phyloP scores from a whole-genome alignment of 371 early-diverging fungal species.

The Mucor irregularis region DNA sequence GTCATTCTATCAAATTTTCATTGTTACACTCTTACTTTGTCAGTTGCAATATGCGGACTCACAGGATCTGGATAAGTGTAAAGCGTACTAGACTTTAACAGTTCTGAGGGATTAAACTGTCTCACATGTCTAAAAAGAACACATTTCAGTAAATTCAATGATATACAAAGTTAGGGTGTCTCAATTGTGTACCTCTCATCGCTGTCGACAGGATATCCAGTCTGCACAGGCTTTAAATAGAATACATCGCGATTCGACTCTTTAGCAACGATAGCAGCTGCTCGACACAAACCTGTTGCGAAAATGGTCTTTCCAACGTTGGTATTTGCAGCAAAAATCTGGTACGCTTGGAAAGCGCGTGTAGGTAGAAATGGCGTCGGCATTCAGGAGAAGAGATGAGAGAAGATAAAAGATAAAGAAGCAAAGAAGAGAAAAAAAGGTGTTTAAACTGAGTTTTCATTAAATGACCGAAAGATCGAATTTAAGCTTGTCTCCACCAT shows the following conservation, averaged over 20 bases:
- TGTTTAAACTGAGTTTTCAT: slow-evolving; percentile 4
- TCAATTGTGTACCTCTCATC: slow-evolving; percentile 64
- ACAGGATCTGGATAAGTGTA: slow-evolving; percentile 77
- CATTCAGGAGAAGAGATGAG: no score
- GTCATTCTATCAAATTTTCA: not conserved
- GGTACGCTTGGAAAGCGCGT: slow-evolving; percentile 66
- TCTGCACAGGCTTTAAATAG: slow-evolving; percentile 84
- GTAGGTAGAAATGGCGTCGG: slow-evolving; percentile 50
- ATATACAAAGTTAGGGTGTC: no score
- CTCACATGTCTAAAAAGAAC: slow-evolving; percentile 67
- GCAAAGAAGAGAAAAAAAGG: slow-evolving; percentile 6
- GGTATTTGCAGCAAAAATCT: slow-evolving; percentile 82
- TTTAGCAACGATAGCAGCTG: slow-evolving; percentile 52
- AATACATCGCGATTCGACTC: slow-evolving; percentile 50
- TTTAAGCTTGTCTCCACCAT: no score
- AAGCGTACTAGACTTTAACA: slow-evolving; percentile 49
- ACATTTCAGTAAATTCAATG: no score
- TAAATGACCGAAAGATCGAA: slow-evolving; percentile 7
- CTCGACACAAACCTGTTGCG: slow-evolving; percentile 66
- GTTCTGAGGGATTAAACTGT: slow-evolving; percentile 40
- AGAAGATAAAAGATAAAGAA: slow-evolving; percentile 5
- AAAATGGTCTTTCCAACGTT: slow-evolving; percentile 85
- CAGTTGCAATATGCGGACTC: slow-evolving; percentile 75
- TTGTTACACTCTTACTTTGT: slow-evolving; percentile 36
- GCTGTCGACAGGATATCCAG: slow-evolving; percentile 79